These are phyloP conservation scores for Calonectria hongkongensis DNA, from an alignment of 2,329 filamentous ascomycete species.

Conservation along the genomic window DNA sequence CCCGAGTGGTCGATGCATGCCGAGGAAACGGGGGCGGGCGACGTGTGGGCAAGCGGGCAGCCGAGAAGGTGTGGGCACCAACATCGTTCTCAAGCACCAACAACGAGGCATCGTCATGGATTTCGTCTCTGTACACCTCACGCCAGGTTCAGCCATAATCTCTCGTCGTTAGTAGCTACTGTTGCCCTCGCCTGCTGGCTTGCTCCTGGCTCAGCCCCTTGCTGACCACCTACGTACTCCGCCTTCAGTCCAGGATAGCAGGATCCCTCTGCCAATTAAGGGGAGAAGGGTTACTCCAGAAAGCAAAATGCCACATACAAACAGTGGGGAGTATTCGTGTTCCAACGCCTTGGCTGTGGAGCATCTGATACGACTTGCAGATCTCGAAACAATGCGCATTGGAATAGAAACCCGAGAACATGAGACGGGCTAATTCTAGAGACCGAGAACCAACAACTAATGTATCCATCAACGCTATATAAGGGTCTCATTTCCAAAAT, in stretches of 20 bases:
- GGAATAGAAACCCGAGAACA: background rate
- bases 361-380: background rate
- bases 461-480: background rate
- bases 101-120: background rate
- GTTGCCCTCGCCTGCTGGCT: background rate
- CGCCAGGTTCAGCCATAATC: background rate
- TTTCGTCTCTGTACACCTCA: background rate
- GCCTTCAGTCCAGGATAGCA: background rate
- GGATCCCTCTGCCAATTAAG: background rate
- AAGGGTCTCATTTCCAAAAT: background rate
- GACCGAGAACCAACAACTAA: background rate
- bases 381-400: slow-evolving; percentile 4
- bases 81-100: background rate
- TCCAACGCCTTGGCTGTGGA: background rate
- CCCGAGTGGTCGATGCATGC: background rate
- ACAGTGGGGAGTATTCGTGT: background rate
- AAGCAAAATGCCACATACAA: background rate
- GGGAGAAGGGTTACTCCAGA: background rate
- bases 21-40: slow-evolving; percentile 18
- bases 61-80: background rate
- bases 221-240: background rate
- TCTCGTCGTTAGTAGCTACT: background rate
- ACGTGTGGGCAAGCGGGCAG: slow-evolving; percentile 4
- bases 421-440: background rate
- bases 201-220: background rate